Conservation (phyloP, 345 rosid species). For the Hirschfeldia incana region DNA sequence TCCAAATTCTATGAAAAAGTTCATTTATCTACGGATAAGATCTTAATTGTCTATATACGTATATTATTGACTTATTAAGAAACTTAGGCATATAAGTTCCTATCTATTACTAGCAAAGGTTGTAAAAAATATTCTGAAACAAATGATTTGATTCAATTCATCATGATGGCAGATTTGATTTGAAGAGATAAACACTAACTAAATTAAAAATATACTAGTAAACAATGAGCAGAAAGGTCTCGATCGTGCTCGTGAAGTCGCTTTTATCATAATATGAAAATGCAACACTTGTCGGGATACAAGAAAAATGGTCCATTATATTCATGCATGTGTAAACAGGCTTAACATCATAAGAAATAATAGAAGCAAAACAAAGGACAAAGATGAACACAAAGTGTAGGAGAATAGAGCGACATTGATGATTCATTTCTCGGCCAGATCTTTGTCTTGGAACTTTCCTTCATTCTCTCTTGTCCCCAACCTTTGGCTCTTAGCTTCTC, state of each 20-base stretch:
- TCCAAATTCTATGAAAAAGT: neutral
- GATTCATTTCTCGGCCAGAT: constrained; percentile 25
- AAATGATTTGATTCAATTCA: neutral
- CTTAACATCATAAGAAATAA: constrained; percentile 13
- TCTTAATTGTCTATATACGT: neutral
- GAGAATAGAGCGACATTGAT: constrained; percentile 33
- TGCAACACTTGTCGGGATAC: constrained; percentile 33
- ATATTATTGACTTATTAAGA: neutral
- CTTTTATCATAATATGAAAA: constrained; percentile 21
- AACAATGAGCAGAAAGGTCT: constrained; percentile 12
- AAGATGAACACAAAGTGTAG: constrained; percentile 16
- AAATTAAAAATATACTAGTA: neutral
- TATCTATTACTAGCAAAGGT: neutral
- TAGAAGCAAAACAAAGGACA: neutral
- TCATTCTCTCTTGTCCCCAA: constrained; percentile 26
- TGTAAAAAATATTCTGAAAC: neutral
- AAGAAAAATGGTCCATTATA: constrained; percentile 24
- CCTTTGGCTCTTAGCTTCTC: constrained; percentile 20
- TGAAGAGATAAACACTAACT: neutral
- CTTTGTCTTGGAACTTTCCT: constrained; percentile 37
- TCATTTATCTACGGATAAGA: neutral
- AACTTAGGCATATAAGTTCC: neutral
- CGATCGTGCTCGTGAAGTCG: constrained; percentile 28
- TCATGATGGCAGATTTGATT: neutral
- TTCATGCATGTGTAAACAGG: constrained; percentile 21